Base-by-base conservation (phyloP, 805 yeast species). In the Saturnispora sanitii region DNA sequence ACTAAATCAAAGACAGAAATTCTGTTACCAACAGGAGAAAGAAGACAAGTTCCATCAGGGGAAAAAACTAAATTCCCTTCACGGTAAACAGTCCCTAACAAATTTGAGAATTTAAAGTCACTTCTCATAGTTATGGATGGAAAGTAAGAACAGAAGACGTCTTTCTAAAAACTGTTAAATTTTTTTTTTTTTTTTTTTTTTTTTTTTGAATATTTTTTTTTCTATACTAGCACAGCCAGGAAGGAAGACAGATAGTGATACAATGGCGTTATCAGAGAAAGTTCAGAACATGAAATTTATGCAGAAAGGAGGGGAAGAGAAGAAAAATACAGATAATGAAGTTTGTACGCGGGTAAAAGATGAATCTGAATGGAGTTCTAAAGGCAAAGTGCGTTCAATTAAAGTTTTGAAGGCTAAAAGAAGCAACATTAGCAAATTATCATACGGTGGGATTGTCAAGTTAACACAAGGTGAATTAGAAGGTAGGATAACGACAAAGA, bases 11-110 rank as follows among this genome's bases (percentile, higher is more conserved):
- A 92, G 42, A 83, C 84, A 15, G 87, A 71, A 23, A 92, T 88
- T 55, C 97, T 65, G 59, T 90, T 92, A 12, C 98, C 98, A 3
- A 92, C 97, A 0, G 98, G 97, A 44, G 92, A 79, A 35, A 92
- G 62, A 26, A 92, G 67, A 42, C 75, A 73, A 9, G 82, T 76
- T 2, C 98, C 98, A 56, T 88, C 96, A 1, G 79, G 75, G 1
- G 94, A 79, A 64, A 81, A 92, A 4, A 80, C 68, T 21, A 92
- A 64, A 58, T 90, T 87, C n/a, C 97, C 98, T 56, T 82, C 84
- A 37, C 94, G 70, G 57, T 92, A 92, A 3, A 92, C 97, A 0
- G 97, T 88, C 22, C 98, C 98, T 51, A 92, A 66, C 25, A 92
- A 68, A 62, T 90, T 92, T 26, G 94, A 78, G 52, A 92, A 82